phyloP scores from a whole-genome alignment of 1,284 basidiomycete genomes.

The Cystobasidiaceae sp. region DNA sequence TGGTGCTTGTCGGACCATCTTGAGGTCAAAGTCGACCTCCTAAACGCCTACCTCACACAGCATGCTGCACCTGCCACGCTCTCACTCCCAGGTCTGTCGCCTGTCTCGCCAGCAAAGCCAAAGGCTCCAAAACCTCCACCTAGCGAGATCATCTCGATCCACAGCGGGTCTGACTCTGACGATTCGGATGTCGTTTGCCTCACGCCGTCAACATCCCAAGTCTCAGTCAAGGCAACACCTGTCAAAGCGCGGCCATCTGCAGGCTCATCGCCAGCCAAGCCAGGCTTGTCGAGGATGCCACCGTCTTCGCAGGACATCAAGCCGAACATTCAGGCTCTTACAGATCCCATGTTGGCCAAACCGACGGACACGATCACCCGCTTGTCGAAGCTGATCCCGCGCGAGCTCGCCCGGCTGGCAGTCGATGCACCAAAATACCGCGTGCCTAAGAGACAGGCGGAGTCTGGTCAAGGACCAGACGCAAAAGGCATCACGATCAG shows the following conservation, averaged over 20 bases:
- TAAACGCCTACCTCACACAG: not conserved
- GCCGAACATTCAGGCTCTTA: not conserved
- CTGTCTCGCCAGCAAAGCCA: not conserved
- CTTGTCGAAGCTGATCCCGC: constrained; percentile 7
- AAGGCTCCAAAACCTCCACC: not conserved
- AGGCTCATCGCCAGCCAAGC: not conserved
- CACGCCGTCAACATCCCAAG: too few species aligned
- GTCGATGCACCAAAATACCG: constrained; percentile 8
- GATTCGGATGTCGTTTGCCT: constrained; percentile 15
- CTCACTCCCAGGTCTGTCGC: not conserved
- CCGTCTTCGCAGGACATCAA: not conserved
- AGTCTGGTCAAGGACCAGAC: not conserved
- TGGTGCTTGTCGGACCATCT: not conserved
- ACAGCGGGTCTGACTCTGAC: not conserved
- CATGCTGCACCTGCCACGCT: not conserved
- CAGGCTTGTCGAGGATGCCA: not conserved
- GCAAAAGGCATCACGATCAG: not conserved
- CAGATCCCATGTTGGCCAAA: not conserved
- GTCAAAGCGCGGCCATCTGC: not conserved
- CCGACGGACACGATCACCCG: not conserved
- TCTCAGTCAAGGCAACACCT: not conserved
- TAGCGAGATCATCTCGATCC: not conserved
- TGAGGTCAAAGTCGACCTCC: not conserved
- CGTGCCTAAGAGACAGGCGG: not conserved
- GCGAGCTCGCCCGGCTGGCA: not conserved